Base-by-base conservation (phyloP, 495 filamentous ascomycete genomes). In the Cudoniella acicularis region DNA sequence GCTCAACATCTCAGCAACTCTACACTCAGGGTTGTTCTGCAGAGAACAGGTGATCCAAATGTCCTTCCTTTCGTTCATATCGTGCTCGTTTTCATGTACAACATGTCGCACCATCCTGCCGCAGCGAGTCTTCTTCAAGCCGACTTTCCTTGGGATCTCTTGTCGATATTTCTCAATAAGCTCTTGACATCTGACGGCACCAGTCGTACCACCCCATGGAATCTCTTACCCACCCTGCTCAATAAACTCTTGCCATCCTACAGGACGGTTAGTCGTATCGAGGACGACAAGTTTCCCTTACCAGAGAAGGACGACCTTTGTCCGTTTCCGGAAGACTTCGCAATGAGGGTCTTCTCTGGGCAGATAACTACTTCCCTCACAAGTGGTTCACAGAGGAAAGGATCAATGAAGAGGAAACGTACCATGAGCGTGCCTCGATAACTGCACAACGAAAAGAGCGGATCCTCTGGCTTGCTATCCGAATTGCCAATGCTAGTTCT, bases 311-410 rank as follows among this genome's bases (percentile, higher is more conserved):
- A 82, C 46, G 78, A 73, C 21, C 64, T 60, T 3, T 72, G 81
- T 18, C 89, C 89, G 8, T 67, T 96, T 0, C 85, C 90, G 0
- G 93, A 96, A 61, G 93, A 98, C 61, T 96, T 84, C 55, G 75
- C 85, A 0, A 83, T 94, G 53, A 80, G 87, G 93, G 92, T 0
- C 81, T 91, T 23, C 65, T 85, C 2, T 96, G 88, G 84, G 18
- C 18, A 10, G 45, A 48, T 10, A 21, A 21, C 45, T 88, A 90
- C 57, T 92, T 85, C 54, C 89, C 89, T 0, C 59, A 73, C 0
- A 68, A 75, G 1, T 96, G 87, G 77, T 96, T 96, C 64, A 68
- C 76, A 2, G 77, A 80, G 48, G 79, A 83, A 13, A 79, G 79
- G 56, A 78, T 86, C 4, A 89, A 91, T 50, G 87, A 93, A 41